A percentile compares a stretch with the other conserved stretches of the same genome.
Evolutionary conservation across 768 basidiomycete genomes (phyloP).

Genomic region (Trichaptum fuscoviolaceum): DNA sequence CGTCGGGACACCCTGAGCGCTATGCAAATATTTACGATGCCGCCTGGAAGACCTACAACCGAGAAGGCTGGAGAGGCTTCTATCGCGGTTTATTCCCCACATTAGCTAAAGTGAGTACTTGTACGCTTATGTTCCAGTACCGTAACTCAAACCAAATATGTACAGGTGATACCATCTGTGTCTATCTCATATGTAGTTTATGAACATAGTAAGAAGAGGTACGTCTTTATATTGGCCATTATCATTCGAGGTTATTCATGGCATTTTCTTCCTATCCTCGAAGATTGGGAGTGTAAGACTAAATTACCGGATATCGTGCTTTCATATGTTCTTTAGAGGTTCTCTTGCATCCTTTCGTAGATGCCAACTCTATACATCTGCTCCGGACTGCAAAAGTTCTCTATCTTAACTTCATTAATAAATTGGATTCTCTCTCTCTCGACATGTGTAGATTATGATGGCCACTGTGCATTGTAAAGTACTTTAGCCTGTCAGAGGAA

Average conservation of each 20-base stretch:
- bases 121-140: slow-evolving; percentile 3
- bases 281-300: slow-evolving; percentile 47
- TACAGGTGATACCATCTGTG: slow-evolving; percentile 88
- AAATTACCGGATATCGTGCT: slow-evolving; percentile 7
- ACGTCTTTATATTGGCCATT: slow-evolving; percentile 18
- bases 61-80: slow-evolving; percentile 91
- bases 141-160: background rate
- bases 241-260: slow-evolving; percentile 5
- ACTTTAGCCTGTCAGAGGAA: background rate
- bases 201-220: slow-evolving; percentile 81
- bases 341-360: background rate
- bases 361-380: background rate
- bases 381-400: background rate
- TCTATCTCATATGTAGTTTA: slow-evolving; percentile 97
- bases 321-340: background rate
- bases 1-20: slow-evolving; percentile 86
- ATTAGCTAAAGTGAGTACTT: slow-evolving; percentile 69
- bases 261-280: slow-evolving; percentile 7
- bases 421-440: background rate
- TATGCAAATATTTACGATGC: slow-evolving; percentile 92
- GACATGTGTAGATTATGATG: background rate
- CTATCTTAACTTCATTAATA: background rate
- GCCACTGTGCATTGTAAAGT: background rate
- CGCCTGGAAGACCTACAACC: slow-evolving; percentile 65
- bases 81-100: slow-evolving; percentile 91